Base-by-base conservation (phyloP, 192 early-diverging fungal species). In the Backusella liffmaniae region DNA sequence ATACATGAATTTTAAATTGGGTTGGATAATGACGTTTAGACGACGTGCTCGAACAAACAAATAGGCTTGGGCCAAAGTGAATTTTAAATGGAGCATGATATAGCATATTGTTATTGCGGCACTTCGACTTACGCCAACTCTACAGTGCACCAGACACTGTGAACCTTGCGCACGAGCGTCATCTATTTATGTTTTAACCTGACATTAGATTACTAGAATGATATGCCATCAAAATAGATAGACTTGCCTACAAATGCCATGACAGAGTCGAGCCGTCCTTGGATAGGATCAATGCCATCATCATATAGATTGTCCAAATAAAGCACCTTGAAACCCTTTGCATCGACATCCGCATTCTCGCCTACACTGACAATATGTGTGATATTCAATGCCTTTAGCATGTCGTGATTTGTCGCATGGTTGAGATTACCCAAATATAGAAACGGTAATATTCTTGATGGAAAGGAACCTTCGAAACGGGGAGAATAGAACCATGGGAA, bases 1-100 rank as follows among this genome's bases (percentile, higher is more conserved):
- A 69, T 88, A 90, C 89, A 90, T 90, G 46, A 90, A 88, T 41
- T 87, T 84, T 5, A 90, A 66, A 74, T 90, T 90, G 30, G 89
- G 89, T 68, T 90, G 89, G n/a, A 90, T 90, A 30, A 90, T 88
- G 7, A 90, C 89, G 80, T 88, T 90, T 5, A 90, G 66, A 13
- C 89, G 84, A 36, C 87, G 83, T 1, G 89, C 89, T 4, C 89
- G 83, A 32, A 90, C 89, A 74, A 83, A 84, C 12, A 88, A 35
- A 65, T 90, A 90, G 7, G 89, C 87, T 23, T 85, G 81, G 2
- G 87, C 83, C 7, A 90, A 75, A 13, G 84, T 85, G 35, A 82
- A 74, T 5, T 77, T 76, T 30, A 88, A 75, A 53, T 88, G 83
- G 6, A 80, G 77, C 89, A 90, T 90, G 26, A 90, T 62, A 34